phyloP scores from a whole-genome alignment of 2,329 filamentous ascomycete species.

The Fusarium secorum region DNA sequence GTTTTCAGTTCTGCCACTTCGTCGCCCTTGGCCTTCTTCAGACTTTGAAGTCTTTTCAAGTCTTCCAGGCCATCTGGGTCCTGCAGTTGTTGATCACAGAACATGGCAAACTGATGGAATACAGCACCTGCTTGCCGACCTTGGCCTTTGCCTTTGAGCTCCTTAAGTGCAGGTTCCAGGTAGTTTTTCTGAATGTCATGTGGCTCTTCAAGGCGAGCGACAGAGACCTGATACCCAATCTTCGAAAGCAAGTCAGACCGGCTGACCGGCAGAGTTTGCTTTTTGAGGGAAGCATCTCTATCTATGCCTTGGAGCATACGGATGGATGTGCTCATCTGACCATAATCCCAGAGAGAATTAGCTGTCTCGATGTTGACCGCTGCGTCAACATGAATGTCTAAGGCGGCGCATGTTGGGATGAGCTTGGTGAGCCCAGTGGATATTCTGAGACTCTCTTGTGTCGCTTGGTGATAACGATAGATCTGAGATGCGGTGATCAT shows the following conservation, averaged over 20 bases:
- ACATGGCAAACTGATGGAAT: constrained; percentile 92
- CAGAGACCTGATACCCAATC: constrained; percentile 86
- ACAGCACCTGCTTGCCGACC: constrained; percentile 84
- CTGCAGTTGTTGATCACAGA: constrained; percentile 93
- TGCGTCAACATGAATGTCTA: constrained; percentile 80
- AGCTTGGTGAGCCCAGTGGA: constrained; percentile 85
- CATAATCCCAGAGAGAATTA: constrained; percentile 92
- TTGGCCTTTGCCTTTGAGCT: constrained; percentile 73
- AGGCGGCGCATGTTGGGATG: constrained; percentile 69
- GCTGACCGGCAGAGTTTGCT: constrained; percentile 75
- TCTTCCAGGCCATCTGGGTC: constrained; percentile 87
- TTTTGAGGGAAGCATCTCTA: constrained; percentile 64
- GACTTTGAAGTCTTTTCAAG: constrained; percentile 77
- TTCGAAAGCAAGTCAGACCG: constrained; percentile 84
- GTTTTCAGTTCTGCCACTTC: constrained; percentile 79
- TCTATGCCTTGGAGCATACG: constrained; percentile 83
- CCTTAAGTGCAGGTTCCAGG: constrained; percentile 81
- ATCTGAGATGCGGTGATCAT: constrained; percentile 78
- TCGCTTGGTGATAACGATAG: constrained; percentile 79
- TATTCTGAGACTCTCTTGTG: constrained; percentile 86
- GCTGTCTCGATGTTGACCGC: constrained; percentile 83
- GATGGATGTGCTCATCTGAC: constrained; percentile 88
- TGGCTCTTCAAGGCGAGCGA: constrained; percentile 89
- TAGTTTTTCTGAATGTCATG: constrained; percentile 90
- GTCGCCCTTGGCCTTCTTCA: constrained; percentile 80